phyloP scores from a whole-genome alignment of 257 asterid genomes.

The Solanum dulcamara region DNA sequence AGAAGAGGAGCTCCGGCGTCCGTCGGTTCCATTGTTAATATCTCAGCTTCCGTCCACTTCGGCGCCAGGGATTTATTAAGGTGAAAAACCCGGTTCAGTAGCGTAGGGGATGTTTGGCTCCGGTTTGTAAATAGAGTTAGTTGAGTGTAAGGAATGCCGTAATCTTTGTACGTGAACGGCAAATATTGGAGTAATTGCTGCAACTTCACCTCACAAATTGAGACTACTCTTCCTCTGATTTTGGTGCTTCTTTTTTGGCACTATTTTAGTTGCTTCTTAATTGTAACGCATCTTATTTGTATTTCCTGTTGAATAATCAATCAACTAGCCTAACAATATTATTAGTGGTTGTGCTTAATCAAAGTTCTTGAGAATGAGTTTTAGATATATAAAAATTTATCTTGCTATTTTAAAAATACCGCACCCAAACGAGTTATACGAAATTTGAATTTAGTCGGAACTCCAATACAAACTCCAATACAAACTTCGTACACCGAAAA shows the following conservation, averaged over 20 bases:
- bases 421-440: too few species aligned
- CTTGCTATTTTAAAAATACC: too few species aligned
- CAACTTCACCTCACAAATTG: neutral
- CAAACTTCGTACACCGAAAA: too few species aligned
- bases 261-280: neutral
- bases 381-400: too few species aligned
- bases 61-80: neutral
- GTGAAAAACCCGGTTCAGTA: neutral
- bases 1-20: conserved; percentile 27
- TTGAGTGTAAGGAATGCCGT: neutral
- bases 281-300: too few species aligned
- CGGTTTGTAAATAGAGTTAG: neutral
- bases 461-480: too few species aligned
- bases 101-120: neutral
- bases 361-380: too few species aligned
- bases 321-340: too few species aligned
- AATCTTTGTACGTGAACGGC: neutral
- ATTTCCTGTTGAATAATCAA: neutral
- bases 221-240: neutral
- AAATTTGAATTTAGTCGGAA: too few species aligned
- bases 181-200: neutral
- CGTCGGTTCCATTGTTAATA: conserved; percentile 8
- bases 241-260: neutral
- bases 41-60: neutral
- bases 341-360: too few species aligned